Base-by-base conservation (phyloP, 2,329 filamentous ascomycete genomes). In the Ploettnerulaceae sp. region DNA sequence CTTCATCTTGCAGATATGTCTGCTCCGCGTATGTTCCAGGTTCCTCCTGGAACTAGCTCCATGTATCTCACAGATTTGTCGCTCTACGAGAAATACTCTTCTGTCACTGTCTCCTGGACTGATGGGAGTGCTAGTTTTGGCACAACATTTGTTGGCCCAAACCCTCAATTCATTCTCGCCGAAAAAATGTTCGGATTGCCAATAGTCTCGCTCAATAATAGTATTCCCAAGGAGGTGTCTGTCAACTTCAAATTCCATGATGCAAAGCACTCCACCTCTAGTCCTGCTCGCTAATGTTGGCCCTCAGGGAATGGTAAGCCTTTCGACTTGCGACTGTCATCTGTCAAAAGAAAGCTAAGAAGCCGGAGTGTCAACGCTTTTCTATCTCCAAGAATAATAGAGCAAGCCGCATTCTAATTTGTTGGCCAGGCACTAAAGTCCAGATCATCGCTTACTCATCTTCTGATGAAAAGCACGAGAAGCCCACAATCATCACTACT, bases 21-120 rank as follows among this genome's bases (percentile, higher is more conserved):
- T 7, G 36, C 46, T 34, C 46, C 46, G 2, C 22, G 29, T 25
- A 40, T 24, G 18, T 25, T 48, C 18, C 26, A 33, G 18, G 35
- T 48, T 8, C 46, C 40, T n/a, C 12, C 29, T 32, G 26, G 37
- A 5, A 46, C 47, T 2, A 42, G 26, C 1, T 33, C 40, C 12
- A 42, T 50, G 18, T 45, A 45, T 15, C 32, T 49, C 31, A 49
- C 47, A 25, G 42, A 41, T 8, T 15, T 49, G 14, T 49, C 42
- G 11, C 47, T 49, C 12, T 45, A 24, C 31, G 22, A 41, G 7
- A 12, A 37, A 9, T 18, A 28, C 7, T 45, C 32, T 7, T 31
- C 29, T 22, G 43, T 42, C 3, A 39, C 45, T 18, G 31, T 51
- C 14, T 36, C 36, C 8, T 51, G 39, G 45, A 42, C 33, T 29